Evolutionary conservation across 1,139 yeast genomes (phyloP), one percentile per base, ranked within the genome.

Genomic region (Taphrina sp.): DNA sequence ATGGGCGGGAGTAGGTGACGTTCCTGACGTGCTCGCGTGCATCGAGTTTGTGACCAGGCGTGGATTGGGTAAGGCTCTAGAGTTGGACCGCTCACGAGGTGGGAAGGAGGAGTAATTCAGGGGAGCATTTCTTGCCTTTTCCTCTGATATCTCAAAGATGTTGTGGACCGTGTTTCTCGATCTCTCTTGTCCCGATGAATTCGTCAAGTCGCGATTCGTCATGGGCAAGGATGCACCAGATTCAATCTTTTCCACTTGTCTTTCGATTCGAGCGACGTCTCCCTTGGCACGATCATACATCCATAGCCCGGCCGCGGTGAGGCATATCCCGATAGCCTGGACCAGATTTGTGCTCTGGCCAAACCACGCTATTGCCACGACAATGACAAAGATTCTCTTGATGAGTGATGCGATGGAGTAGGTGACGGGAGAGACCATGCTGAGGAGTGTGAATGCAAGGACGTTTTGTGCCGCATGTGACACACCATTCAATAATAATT

Each of bases 371-470:
- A 90, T 82, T 5, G 96, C 87, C 59, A 84, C 83, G 23, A 83
- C 71, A 58, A 90, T 89, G 52, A 90, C 90, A 33, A 87, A 84
- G 55, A 90, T 87, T 63, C 97, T 79, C 68, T 90, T 90, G 69
- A 89, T 72, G 58, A 90, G 81, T 66, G 86, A 86, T 39, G 96
- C 96, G 64, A 90, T 87, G 37, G 95, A 85, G 71, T 90, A 90
- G 62, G 90, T 86, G 47, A 90, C 92, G 0, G 97, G 94, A 12
- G 90, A 80, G 31, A 90, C 80, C 68, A 81, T 72, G 7, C 96
- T 96, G 63, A 90, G 78, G 47, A 90, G 80, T 70, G 88, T 95
- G 70, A 90, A 90, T 31, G 96, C 96, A 57, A 89, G 73, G 66
- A 90, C 74, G 49, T 94, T 85, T 71, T 90, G 97, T 58, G 82